phyloP scores from a whole-genome alignment of 805 yeast genomes.

The Osmozyma mogii region DNA sequence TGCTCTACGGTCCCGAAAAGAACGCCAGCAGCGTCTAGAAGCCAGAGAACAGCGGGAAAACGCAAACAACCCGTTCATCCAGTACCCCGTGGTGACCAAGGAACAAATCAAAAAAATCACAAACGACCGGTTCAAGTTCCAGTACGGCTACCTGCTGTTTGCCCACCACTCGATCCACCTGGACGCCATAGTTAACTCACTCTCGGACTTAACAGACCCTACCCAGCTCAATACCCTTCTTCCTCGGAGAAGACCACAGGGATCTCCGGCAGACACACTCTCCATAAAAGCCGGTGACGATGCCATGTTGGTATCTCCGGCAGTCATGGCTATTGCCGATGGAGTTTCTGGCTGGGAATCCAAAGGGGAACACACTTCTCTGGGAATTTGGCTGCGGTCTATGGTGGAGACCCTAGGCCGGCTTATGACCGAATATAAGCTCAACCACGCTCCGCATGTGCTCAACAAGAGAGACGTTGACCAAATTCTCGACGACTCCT shows the following conservation, averaged over 20 bases:
- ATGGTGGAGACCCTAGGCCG: conserved; percentile 45
- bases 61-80: conserved; percentile 29
- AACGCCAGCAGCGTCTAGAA: conserved; percentile 8
- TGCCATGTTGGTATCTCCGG: conserved; percentile 48
- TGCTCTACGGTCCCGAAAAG: too few relatives aligned
- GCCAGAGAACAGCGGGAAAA: conserved; percentile 14
- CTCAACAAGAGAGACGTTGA: conserved; percentile 35
- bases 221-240: conserved; percentile 36
- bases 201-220: conserved; percentile 44
- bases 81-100: conserved; percentile 32
- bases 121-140: conserved; percentile 31
- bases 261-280: conserved; percentile 45
- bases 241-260: conserved; percentile 44
- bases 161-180: conserved; percentile 38
- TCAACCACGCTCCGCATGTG: conserved; percentile 28
- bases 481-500: conserved; percentile 39
- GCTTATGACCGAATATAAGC: conserved; percentile 36
- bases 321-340: conserved; percentile 47
- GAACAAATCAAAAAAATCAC: conserved; percentile 31
- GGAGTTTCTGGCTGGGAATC: conserved; percentile 53
- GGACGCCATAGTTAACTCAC: conserved; percentile 37
- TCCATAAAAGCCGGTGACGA: conserved; percentile 50
- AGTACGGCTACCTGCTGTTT: conserved; percentile 37
- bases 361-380: conserved; percentile 30
- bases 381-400: conserved; percentile 47